Evolutionary conservation across 305 asterid species (phyloP), one percentile per base, ranked within the genome.

Genomic region (Coffea humblotiana): DNA sequence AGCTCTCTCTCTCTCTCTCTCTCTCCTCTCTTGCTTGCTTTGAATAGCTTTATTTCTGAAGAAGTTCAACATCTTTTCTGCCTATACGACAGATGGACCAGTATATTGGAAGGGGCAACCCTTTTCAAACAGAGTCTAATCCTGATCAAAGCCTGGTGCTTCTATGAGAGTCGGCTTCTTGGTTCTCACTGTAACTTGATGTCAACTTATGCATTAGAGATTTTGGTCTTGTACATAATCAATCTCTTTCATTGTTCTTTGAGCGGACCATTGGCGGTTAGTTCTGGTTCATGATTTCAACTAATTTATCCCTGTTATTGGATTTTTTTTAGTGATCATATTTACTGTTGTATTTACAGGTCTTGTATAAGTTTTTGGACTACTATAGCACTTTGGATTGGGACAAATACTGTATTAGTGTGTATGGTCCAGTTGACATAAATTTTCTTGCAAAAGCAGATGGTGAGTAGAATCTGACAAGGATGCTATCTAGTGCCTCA

Each of bases 101-200:
- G 4, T 70, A 77, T 79, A 70, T 87, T 73, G 85, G 87, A 58
- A 83, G 78, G 48, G 64, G 77, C 74, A 87, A 87, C 76, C 76
- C 84, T 87, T 16, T 87, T 87, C 60, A 87, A 87, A 74, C 84
- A 84, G 12, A 87, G 87, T 71, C 83, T 87, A 63, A 76, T 85
- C 85, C 70, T 87, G 75, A 76, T 83, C 58, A 87, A 85, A 84
- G 80, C 90, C 25, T 87, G 90, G 90, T 87, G 90, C 82, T 80
- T 72, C 52, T 85, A 84, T 40, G 88, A 87, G 78, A 87, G 90
- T 67, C 83, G 90, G 35, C 77, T 82, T 29, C 85, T 83, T 51
- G 88, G 90, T 70, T 85, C 88, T 37, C 76, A 72, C 56, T 76
- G 71, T 67, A 85, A 87, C 25, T 81, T 87, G 74, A 79, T 87